Conservation (phyloP, 495 filamentous ascomycete genomes). For the Amphirosellinia nigrospora region DNA sequence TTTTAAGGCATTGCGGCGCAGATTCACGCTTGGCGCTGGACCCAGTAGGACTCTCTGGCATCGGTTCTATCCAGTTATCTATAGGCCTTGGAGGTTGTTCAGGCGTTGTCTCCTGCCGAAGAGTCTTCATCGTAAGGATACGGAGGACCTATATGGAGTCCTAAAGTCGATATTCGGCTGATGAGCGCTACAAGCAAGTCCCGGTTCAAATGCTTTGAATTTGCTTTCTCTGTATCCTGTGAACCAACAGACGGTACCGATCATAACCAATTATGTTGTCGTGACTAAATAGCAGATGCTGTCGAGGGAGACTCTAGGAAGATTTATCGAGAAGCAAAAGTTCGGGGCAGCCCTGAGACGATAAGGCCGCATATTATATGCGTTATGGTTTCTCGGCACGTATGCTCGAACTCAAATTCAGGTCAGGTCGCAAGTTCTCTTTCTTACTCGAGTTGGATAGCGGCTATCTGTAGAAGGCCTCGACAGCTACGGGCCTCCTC, state of each 20-base stretch:
- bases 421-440: not conserved
- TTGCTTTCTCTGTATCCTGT: not conserved
- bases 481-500: not conserved
- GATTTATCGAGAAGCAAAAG: not conserved
- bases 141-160: not conserved
- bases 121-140: not conserved
- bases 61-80: no score
- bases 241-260: not conserved
- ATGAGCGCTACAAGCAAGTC: not conserved
- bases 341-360: not conserved
- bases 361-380: not conserved
- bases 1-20: slow-evolving; percentile 25
- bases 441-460: not conserved
- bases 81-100: no score
- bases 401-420: not conserved
- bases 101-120: not conserved
- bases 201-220: not conserved
- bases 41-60: no score
- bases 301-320: not conserved
- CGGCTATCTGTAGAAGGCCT: not conserved
- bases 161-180: not conserved
- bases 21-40: no score
- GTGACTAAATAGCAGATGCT: not conserved
- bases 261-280: not conserved
- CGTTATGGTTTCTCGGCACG: not conserved